Conservation (phyloP, 345 rosid species). For the Viola odorata region DNA sequence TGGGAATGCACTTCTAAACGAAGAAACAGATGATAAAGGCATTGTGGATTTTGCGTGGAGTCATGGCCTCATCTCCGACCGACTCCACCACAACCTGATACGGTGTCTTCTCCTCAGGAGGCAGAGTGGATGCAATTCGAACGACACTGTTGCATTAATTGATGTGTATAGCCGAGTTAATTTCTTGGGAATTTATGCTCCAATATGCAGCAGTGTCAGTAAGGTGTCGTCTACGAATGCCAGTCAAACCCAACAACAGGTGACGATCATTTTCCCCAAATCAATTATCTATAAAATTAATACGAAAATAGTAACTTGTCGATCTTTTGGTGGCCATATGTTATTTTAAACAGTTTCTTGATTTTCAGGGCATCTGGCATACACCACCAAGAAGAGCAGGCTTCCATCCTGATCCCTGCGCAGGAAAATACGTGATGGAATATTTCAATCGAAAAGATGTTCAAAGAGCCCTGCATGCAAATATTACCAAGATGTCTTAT, state of each 20-base stretch:
- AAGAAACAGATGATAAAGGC: slow-evolving; percentile 46
- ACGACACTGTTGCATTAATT: slow-evolving; percentile 20
- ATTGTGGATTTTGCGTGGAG: slow-evolving; percentile 68
- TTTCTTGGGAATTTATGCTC: too few relatives aligned
- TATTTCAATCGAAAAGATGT: slow-evolving; percentile 69
- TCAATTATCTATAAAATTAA: slow-evolving; percentile 26
- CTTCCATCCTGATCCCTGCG: slow-evolving; percentile 76
- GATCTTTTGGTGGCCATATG: neutral
- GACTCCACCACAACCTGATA: slow-evolving; percentile 35
- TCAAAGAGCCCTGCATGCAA: slow-evolving; percentile 66
- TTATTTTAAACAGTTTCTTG: neutral
- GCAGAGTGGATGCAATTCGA: neutral
- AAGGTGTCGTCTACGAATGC: too few relatives aligned
- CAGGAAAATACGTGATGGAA: slow-evolving; percentile 39
- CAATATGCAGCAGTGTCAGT: too few relatives aligned
- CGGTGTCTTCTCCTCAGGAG: slow-evolving; percentile 32
- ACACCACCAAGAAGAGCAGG: slow-evolving; percentile 56
- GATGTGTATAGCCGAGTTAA: slow-evolving; percentile 32
- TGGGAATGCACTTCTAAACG: slow-evolving; percentile 69
- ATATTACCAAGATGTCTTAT: slow-evolving; percentile 52
- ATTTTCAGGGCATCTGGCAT: slow-evolving; percentile 42
- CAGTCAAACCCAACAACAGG: too few relatives aligned
- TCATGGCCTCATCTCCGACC: slow-evolving; percentile 71
- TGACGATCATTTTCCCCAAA: too few relatives aligned
- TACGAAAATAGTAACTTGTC: neutral